These are phyloP conservation scores for Endothia cerciana DNA, from an alignment of 2,329 filamentous ascomycete genomes.

Conservation along the genomic window DNA sequence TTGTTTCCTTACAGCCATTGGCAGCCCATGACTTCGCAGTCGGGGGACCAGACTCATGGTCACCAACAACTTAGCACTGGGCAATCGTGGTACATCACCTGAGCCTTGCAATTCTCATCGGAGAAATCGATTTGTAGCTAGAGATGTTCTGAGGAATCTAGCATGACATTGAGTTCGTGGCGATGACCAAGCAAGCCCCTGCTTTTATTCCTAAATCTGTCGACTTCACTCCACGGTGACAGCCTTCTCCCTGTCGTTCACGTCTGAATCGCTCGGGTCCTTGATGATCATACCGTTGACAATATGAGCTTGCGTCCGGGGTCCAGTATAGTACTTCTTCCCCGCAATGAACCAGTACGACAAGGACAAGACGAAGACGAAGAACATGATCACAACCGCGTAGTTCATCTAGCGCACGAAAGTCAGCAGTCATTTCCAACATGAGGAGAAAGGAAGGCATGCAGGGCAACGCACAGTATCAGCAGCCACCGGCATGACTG, in stretches of 20 bases:
- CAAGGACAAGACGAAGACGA: slow-evolving; percentile 48
- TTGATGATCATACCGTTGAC: slow-evolving; percentile 33
- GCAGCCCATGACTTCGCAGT: too few relatives aligned
- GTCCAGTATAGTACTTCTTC: slow-evolving; percentile 52
- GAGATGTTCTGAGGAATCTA: neutral
- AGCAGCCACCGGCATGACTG: slow-evolving; percentile 48
- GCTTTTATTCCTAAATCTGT: neutral
- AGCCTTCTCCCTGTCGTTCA: slow-evolving; percentile 31
- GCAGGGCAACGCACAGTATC: slow-evolving; percentile 43
- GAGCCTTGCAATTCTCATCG: too few relatives aligned
- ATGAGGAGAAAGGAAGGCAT: neutral
- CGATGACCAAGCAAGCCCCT: neutral
- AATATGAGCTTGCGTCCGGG: slow-evolving; percentile 39
- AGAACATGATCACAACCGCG: slow-evolving; percentile 52
- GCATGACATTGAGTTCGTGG: neutral
- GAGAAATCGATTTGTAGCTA: too few relatives aligned
- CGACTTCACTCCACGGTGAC: slow-evolving; percentile 8
- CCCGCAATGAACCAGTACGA: slow-evolving; percentile 52
- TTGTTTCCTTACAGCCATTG: too few relatives aligned
- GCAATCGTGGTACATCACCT: too few relatives aligned
- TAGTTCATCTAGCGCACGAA: slow-evolving; percentile 53
- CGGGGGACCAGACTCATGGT: too few relatives aligned
- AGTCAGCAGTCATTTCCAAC: neutral
- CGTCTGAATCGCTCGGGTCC: slow-evolving; percentile 29
- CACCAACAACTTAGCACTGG: too few relatives aligned